phyloP scores from a whole-genome alignment of 2,329 filamentous ascomycete species.

The Sporothrix sp. region DNA sequence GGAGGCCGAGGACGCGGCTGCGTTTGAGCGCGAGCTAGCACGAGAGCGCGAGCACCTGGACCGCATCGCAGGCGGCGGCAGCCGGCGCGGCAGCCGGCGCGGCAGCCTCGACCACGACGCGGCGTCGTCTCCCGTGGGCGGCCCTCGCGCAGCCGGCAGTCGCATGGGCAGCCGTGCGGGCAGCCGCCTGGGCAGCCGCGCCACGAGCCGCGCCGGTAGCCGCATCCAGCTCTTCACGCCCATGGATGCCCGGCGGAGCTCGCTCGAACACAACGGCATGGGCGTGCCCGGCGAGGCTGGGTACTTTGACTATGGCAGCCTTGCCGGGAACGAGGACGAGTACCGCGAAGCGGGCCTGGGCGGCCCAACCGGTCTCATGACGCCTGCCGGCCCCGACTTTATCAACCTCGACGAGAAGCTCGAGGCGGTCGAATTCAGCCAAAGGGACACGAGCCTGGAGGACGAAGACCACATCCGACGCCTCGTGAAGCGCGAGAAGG shows the following conservation, averaged over 20 bases:
- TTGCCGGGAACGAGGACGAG: constrained; percentile 30
- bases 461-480: constrained; percentile 51
- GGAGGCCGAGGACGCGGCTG: constrained; percentile 31
- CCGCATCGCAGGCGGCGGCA: constrained; percentile 29
- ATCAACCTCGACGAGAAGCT: constrained; percentile 51
- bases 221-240: constrained; percentile 37
- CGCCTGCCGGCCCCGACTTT: constrained; percentile 47
- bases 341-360: constrained; percentile 33
- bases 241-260: constrained; percentile 26
- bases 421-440: constrained; percentile 40
- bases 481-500: constrained; percentile 44
- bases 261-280: constrained; percentile 12
- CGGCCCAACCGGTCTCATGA: neutral
- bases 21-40: constrained; percentile 41
- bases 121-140: constrained; percentile 18
- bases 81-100: constrained; percentile 36
- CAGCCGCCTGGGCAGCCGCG: constrained; percentile 39
- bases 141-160: constrained; percentile 26
- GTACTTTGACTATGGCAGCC: constrained; percentile 10
- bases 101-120: constrained; percentile 25
- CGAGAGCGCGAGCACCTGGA: constrained; percentile 39
- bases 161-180: constrained; percentile 35
- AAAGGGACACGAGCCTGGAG: constrained; percentile 36
- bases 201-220: constrained; percentile 35
- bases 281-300: neutral